Evolutionary conservation across 2,329 filamentous ascomycete species (phyloP).

Genomic region (Diplodia seriata): DNA sequence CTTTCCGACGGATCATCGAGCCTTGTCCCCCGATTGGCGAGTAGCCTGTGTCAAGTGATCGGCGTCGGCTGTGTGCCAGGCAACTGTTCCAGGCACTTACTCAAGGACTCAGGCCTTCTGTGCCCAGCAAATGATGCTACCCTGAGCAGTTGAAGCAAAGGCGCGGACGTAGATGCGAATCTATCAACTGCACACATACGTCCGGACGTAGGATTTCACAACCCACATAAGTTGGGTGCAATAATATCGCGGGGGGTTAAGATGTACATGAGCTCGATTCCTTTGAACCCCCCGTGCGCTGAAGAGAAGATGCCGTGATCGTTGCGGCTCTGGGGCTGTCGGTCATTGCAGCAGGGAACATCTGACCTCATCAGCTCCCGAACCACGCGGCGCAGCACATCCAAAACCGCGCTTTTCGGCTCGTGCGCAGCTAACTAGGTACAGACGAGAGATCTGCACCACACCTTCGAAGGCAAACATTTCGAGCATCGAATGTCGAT

Average conservation of each 20-base stretch:
- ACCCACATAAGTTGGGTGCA: too few species aligned
- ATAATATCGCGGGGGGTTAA: too few species aligned
- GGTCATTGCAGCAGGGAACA: neutral
- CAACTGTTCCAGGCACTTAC: too few species aligned
- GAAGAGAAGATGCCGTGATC: neutral
- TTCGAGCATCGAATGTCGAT: neutral
- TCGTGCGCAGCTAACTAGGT: neutral
- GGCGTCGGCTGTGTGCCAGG: too few species aligned
- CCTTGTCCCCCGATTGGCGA: constrained; percentile 2
- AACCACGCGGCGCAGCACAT: neutral
- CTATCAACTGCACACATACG: neutral
- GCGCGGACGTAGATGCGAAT: too few species aligned
- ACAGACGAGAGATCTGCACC: neutral
- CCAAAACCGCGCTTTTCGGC: neutral
- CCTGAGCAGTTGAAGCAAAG: too few species aligned
- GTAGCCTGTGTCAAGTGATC: neutral
- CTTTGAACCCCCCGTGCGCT: too few species aligned
- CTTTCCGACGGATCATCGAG: neutral
- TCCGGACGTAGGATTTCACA: too few species aligned
- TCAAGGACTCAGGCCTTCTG: too few species aligned
- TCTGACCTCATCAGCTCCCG: neutral
- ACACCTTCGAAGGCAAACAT: neutral
- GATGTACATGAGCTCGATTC: too few species aligned
- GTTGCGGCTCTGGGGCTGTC: neutral
- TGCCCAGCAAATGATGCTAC: too few species aligned